phyloP scores from a whole-genome alignment of 176 grass and related monocot genomes.

The Cymbopogon citratus region DNA sequence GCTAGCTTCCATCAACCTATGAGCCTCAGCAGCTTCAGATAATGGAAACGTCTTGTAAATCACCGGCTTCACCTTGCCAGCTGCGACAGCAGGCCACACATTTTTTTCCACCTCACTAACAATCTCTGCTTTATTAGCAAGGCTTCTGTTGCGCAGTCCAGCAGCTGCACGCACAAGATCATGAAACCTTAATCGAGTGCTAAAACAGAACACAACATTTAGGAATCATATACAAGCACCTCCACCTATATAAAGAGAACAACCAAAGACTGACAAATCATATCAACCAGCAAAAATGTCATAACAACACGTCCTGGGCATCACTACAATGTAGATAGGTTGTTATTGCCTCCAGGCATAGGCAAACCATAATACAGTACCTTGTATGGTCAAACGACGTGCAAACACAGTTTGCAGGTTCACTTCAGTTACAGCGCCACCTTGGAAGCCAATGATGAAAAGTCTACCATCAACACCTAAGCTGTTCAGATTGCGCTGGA shows the following conservation, averaged over 20 bases:
- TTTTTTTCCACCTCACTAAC: conserved; percentile 75
- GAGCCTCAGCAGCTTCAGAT: conserved; percentile 66
- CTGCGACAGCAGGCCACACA: conserved; percentile 59
- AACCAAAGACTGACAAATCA: background rate
- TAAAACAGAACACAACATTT: background rate
- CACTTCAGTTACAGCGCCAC: conserved; percentile 43
- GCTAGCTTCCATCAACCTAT: conserved; percentile 77
- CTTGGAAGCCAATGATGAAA: conserved; percentile 83
- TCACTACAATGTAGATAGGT: background rate
- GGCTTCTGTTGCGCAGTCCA: conserved; percentile 60
- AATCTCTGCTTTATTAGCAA: conserved; percentile 67
- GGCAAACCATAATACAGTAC: too few species aligned
- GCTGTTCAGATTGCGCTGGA: conserved; percentile 65
- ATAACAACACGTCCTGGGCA: background rate
- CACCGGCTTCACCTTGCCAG: conserved; percentile 68
- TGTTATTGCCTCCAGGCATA: background rate
- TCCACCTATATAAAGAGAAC: background rate
- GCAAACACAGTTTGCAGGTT: conserved; percentile 58
- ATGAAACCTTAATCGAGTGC: background rate
- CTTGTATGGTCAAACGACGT: conserved; percentile 69
- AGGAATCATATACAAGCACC: background rate
- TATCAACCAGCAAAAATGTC: background rate
- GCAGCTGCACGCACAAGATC: conserved; percentile 43
- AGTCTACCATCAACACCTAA: conserved; percentile 74
- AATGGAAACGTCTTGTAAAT: conserved; percentile 64